Percentiles rank a stretch among this genome's conserved stretches.
Conservation (phyloP, 2,329 filamentous ascomycete species). For the Zymoseptoria crescenta region DNA sequence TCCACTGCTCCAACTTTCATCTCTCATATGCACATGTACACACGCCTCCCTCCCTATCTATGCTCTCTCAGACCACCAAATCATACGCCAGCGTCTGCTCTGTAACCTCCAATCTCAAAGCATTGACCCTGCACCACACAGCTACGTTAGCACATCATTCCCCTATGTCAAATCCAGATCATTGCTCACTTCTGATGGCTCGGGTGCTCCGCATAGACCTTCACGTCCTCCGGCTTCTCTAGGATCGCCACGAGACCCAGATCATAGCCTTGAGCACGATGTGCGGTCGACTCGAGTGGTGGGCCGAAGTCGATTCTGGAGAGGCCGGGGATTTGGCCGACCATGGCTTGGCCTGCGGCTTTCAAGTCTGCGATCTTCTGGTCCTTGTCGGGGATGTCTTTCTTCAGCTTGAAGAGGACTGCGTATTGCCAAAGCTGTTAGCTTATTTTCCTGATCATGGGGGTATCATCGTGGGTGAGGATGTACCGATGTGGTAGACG, state of each 20-base stretch:
- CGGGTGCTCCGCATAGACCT: constrained; percentile 39
- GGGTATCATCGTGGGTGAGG: background rate
- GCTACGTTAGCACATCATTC: background rate
- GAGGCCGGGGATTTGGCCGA: constrained; percentile 16
- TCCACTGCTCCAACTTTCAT: background rate
- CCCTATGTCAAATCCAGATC: background rate
- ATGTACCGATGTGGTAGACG: constrained; percentile 18
- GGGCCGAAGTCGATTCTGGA: constrained; percentile 17
- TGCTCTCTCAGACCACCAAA: constrained; percentile 12
- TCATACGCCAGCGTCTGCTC: constrained; percentile 20
- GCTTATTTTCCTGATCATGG: background rate
- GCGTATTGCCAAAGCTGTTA: background rate
- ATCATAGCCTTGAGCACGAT: constrained; percentile 39
- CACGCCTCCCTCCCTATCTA: background rate
- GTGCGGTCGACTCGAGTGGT: constrained; percentile 35
- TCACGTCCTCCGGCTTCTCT: constrained; percentile 37
- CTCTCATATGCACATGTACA: background rate
- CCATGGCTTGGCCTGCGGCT: constrained; percentile 14
- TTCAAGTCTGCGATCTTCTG: constrained; percentile 10
- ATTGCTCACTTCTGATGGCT: constrained; percentile 36
- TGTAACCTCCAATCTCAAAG: constrained; percentile 14
- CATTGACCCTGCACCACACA: constrained; percentile 11
- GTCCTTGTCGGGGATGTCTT: constrained; percentile 10
- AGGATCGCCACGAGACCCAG: constrained; percentile 40
- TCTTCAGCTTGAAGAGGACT: constrained; percentile 23